phyloP scores from a whole-genome alignment of 1,284 basidiomycete species.

The Vanrija pseudolonga region DNA sequence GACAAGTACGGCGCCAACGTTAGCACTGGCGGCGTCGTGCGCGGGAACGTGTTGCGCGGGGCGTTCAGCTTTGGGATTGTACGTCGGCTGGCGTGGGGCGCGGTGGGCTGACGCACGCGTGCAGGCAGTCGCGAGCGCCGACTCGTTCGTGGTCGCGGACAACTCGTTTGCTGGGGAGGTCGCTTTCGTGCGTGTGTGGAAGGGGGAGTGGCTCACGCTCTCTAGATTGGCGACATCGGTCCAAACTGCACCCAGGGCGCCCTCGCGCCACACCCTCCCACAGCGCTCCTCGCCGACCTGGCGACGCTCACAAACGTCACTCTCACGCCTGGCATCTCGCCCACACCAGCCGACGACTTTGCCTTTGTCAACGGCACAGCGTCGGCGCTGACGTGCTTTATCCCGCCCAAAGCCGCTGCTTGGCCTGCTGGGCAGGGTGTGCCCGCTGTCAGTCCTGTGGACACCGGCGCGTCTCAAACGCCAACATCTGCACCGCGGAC shows the following conservation, averaged over 20 bases:
- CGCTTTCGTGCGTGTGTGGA: slow-evolving; percentile 54
- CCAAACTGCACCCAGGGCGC: slow-evolving; percentile 62
- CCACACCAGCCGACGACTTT: slow-evolving; percentile 1
- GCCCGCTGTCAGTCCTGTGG: not conserved
- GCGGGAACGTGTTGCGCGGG: slow-evolving; percentile 65
- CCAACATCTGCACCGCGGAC: not conserved
- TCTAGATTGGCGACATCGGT: slow-evolving; percentile 61
- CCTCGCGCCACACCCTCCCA: slow-evolving; percentile 46
- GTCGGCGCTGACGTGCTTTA: slow-evolving; percentile 34
- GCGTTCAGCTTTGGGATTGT: slow-evolving; percentile 50
- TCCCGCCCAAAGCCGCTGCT: slow-evolving; percentile 12
- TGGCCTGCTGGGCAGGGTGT: slow-evolving; percentile 22
- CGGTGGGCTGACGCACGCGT: no score
- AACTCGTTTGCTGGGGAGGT: slow-evolving; percentile 67
- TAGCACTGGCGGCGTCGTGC: slow-evolving; percentile 59
- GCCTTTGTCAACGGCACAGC: slow-evolving; percentile 31
- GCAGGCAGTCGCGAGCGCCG: slow-evolving; percentile 60
- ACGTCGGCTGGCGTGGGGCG: no score
- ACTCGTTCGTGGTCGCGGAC: slow-evolving; percentile 63
- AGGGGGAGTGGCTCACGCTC: not conserved
- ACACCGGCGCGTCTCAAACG: not conserved
- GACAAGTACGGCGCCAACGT: slow-evolving; percentile 59
- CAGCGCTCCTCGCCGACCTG: slow-evolving; percentile 25
- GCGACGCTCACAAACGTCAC: slow-evolving; percentile 23
- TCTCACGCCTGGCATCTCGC: slow-evolving; percentile 16